These are phyloP conservation scores for Hypericum androsaemum DNA, from an alignment of 345 rosid genomes.

Conservation along the genomic window DNA sequence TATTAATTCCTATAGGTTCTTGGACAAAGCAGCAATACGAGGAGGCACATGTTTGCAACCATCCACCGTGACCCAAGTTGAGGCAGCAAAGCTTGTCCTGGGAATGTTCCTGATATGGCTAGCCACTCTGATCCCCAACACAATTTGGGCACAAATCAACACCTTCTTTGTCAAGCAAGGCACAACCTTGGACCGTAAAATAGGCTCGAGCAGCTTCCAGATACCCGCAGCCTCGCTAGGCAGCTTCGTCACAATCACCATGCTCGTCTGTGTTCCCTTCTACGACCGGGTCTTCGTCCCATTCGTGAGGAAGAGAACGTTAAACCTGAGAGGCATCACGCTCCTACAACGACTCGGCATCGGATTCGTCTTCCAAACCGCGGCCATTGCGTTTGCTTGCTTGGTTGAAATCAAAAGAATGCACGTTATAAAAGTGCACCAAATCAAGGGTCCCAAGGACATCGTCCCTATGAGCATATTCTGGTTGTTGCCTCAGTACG, in stretches of 20 bases:
- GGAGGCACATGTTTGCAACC: slow-evolving; percentile 26
- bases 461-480: slow-evolving; percentile 77
- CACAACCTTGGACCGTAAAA: slow-evolving; percentile 54
- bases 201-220: slow-evolving; percentile 42
- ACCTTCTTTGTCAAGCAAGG: slow-evolving; percentile 91
- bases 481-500: slow-evolving; percentile 76
- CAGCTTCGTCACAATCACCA: slow-evolving; percentile 70
- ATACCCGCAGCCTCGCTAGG: slow-evolving; percentile 82
- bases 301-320: slow-evolving; percentile 50
- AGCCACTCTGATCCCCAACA: slow-evolving; percentile 72
- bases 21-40: slow-evolving; percentile 83
- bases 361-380: slow-evolving; percentile 62
- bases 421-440: slow-evolving; percentile 34
- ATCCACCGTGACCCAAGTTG: slow-evolving; percentile 80
- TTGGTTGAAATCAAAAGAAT: slow-evolving; percentile 57
- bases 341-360: slow-evolving; percentile 72
- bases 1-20: slow-evolving; percentile 34
- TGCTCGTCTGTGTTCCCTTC: slow-evolving; percentile 75
- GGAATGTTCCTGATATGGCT: slow-evolving; percentile 73
- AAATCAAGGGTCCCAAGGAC: slow-evolving; percentile 32
- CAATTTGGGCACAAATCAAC: slow-evolving; percentile 86
- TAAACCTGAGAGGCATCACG: slow-evolving; percentile 78
- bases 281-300: slow-evolving; percentile 79
- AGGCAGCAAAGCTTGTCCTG: slow-evolving; percentile 58
- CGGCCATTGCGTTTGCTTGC: slow-evolving; percentile 65